Conservation (phyloP, 768 basidiomycete genomes). For the Trametes villosa region DNA sequence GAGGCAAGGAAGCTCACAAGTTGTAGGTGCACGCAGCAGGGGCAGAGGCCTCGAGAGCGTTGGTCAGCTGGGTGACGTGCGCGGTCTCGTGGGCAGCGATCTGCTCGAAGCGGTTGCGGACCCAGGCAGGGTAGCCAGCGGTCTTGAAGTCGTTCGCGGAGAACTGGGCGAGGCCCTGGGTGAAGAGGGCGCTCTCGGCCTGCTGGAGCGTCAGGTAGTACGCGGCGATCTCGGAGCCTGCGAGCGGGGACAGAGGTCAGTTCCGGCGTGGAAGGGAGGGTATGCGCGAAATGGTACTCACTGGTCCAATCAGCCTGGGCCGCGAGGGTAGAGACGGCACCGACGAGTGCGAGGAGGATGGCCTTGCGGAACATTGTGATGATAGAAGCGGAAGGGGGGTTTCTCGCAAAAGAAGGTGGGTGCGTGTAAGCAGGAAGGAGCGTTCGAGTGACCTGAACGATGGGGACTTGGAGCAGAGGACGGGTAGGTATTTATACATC, state of each 20-base stretch:
- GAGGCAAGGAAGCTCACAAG: slow-evolving; percentile 7
- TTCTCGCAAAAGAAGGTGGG: slow-evolving; percentile 4
- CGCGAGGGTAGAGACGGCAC: slow-evolving; percentile 17
- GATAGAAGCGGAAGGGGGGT: slow-evolving; percentile 11
- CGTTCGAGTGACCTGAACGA: slow-evolving; percentile 16
- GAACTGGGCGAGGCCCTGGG: slow-evolving; percentile 48
- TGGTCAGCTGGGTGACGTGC: slow-evolving; percentile 57
- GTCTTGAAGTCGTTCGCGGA: slow-evolving; percentile 46
- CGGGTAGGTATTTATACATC: slow-evolving; percentile 1
- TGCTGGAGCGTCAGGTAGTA: slow-evolving; percentile 52
- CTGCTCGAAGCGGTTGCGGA: slow-evolving; percentile 53
- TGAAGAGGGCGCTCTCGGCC: slow-evolving; percentile 50
- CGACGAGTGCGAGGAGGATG: slow-evolving; percentile 24
- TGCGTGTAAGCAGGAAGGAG: slow-evolving; percentile 6
- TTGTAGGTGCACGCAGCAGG: slow-evolving; percentile 20
- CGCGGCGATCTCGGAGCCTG: slow-evolving; percentile 42
- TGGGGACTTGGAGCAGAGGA: not conserved
- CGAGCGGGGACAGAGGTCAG: not conserved
- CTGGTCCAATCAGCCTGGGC: slow-evolving; percentile 1
- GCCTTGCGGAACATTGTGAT: slow-evolving; percentile 15
- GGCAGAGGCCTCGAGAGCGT: slow-evolving; percentile 35
- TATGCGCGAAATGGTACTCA: not conserved
- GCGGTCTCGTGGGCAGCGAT: slow-evolving; percentile 56
- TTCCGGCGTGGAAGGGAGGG: not conserved
- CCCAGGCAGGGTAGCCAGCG: slow-evolving; percentile 53